These are phyloP conservation scores for Oryza rufipogon DNA, from an alignment of 176 grass and related monocot species.

Conservation along the genomic window DNA sequence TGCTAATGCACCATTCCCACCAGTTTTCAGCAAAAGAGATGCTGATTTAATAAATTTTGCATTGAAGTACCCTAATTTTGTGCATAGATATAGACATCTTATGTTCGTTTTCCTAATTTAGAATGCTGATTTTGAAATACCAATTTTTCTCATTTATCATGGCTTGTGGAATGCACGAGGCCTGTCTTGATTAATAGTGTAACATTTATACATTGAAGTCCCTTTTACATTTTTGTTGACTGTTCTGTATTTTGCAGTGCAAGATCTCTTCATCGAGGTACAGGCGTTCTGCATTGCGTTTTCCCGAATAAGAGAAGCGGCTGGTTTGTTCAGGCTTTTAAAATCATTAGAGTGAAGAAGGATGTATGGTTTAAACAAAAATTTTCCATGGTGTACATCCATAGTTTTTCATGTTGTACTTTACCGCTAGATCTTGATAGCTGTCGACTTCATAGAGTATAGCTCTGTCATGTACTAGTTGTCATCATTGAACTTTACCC, in stretches of 20 bases:
- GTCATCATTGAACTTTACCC: conserved; percentile 3
- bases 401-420: neutral
- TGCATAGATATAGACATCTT: neutral
- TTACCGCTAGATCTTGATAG: neutral
- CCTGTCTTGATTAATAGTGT: neutral
- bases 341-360: conserved; percentile 77
- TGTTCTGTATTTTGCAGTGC: conserved; percentile 62
- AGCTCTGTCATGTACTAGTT: conserved; percentile 20
- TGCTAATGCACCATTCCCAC: neutral
- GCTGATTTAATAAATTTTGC: neutral
- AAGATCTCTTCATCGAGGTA: conserved; percentile 92
- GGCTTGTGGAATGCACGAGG: neutral
- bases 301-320: conserved; percentile 86
- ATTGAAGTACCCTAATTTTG: neutral
- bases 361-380: conserved; percentile 9
- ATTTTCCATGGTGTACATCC: neutral
- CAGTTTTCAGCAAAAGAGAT: neutral
- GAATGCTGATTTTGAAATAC: neutral
- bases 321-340: conserved; percentile 83
- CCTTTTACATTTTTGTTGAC: conserved; percentile 18
- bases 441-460: conserved; percentile 3
- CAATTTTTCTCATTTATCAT: neutral
- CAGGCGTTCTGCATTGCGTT: conserved; percentile 97
- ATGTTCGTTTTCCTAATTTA: conserved; percentile 12
- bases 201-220: conserved; percentile 10